These are phyloP conservation scores for Penicillium sp. DNA, from an alignment of 2,329 filamentous ascomycete species.

Conservation along the genomic window DNA sequence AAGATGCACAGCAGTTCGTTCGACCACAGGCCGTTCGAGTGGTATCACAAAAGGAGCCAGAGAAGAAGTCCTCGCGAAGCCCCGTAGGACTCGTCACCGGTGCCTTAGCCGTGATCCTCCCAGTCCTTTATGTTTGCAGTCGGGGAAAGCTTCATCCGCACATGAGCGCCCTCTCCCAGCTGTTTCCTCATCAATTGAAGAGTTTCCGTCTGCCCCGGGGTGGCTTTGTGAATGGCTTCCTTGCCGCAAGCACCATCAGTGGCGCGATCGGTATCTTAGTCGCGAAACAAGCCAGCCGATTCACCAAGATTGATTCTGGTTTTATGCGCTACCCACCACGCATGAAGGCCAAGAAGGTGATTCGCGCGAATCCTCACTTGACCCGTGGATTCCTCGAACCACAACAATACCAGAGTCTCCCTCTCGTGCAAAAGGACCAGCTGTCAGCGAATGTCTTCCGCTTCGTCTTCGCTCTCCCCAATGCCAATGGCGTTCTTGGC, in stretches of 20 bases:
- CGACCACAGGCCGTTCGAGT: constrained; percentile 24
- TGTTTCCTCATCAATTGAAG: constrained; percentile 4
- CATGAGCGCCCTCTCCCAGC: constrained; percentile 2
- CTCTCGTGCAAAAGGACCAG: constrained; percentile 36
- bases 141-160: not conserved
- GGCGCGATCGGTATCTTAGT: constrained; percentile 12
- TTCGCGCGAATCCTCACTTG: constrained; percentile 37
- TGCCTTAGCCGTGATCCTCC: constrained; percentile 8
- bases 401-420: constrained; percentile 49
- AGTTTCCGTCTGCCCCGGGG: constrained; percentile 10
- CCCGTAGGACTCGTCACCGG: constrained; percentile 18
- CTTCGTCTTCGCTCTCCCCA: constrained; percentile 53
- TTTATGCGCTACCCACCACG: constrained; percentile 37
- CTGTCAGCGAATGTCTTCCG: constrained; percentile 39
- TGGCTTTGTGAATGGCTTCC: constrained; percentile 25
- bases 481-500: constrained; percentile 48
- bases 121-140: constrained; percentile 12
- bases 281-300: constrained; percentile 14
- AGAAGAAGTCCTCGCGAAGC: constrained; percentile 29
- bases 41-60: constrained; percentile 13
- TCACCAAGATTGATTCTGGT: constrained; percentile 27
- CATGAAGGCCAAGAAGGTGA: constrained; percentile 40
- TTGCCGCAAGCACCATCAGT: constrained; percentile 20
- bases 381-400: constrained; percentile 44
- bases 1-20: constrained; percentile 23